Base-by-base conservation (phyloP, 192 early-diverging fungal genomes). In the Linnemannia elongata region DNA sequence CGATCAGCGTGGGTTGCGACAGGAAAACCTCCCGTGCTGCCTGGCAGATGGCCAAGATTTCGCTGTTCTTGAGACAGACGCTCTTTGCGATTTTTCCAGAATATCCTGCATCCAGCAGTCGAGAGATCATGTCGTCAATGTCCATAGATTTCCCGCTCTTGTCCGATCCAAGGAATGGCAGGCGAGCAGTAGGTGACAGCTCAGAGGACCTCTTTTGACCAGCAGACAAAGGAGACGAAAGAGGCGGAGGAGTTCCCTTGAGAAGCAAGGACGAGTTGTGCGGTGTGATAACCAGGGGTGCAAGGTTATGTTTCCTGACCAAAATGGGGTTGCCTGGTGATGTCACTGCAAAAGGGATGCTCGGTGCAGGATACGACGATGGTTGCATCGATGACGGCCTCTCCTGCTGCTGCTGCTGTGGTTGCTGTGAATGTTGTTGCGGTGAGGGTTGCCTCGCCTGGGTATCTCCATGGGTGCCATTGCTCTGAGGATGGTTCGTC, bases 101-200 rank as follows among this genome's bases (percentile, higher is more conserved):
- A 82, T 95, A 94, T 36, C 96, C 95, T 12, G 94, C 95, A 33
- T 95, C 94, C 42, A 97, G 88, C 38, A 99, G 91, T 84, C 96
- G 92, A 71, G 94, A 92, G 81, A 99, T 97, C 89, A 96, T 94
- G 81, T 97, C 96, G 92, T 99, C 98, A 27, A 99, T 82, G 57
- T 93, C 88, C 57, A 90, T 72, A 12, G 78, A 35, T 38, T 86
- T 88, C 9, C 60, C 68, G 7, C 41, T 42, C 39, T 78, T 81
- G n/a, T 78, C 39, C 39, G 75, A 55, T 55, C 79, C 85, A 38
- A 87, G 12, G 47, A 87, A 81, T 18, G 85, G 42, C 8, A 81
- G 66, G 13, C 85, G 79, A 69, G 79, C 70, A 36, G 76, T 77
- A 27, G 85, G 85, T 18, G 85, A 87, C 1, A 81, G 66, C 12